Evolutionary conservation across 1,284 basidiomycete species (phyloP).

Genomic region (Schizophyllum commune): DNA sequence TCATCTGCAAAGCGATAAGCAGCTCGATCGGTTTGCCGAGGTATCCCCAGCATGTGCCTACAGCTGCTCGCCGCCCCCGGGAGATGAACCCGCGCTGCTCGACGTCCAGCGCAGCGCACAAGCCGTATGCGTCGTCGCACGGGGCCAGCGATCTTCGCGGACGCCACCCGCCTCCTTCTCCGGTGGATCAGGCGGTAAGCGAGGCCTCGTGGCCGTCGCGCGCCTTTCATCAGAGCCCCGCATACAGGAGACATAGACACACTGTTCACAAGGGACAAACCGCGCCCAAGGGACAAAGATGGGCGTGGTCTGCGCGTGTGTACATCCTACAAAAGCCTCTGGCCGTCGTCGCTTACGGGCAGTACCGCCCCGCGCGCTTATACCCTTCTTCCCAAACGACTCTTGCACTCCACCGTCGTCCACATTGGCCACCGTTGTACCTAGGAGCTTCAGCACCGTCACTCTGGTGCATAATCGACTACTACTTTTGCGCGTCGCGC

Average conservation of each 20-base stretch:
- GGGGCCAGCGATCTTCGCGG: neutral
- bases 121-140: neutral
- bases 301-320: neutral
- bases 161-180: neutral
- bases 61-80: neutral
- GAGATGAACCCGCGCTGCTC: neutral
- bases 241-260: neutral
- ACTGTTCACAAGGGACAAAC: neutral
- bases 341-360: neutral
- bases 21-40: neutral
- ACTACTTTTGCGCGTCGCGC: neutral
- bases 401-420: too few relatives aligned
- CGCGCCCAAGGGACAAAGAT: neutral
- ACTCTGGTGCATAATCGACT: neutral
- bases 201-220: neutral
- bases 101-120: neutral
- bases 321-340: neutral
- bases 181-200: neutral
- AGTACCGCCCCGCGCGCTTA: neutral
- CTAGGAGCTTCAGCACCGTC: neutral
- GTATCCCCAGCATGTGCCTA: neutral
- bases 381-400: neutral
- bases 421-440: neutral
- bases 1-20: neutral
- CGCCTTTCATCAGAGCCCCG: neutral